Evolutionary conservation across 2,329 filamentous ascomycete genomes (phyloP), one percentile per base, ranked within the genome.

Genomic region (Raffaelea arxii): DNA sequence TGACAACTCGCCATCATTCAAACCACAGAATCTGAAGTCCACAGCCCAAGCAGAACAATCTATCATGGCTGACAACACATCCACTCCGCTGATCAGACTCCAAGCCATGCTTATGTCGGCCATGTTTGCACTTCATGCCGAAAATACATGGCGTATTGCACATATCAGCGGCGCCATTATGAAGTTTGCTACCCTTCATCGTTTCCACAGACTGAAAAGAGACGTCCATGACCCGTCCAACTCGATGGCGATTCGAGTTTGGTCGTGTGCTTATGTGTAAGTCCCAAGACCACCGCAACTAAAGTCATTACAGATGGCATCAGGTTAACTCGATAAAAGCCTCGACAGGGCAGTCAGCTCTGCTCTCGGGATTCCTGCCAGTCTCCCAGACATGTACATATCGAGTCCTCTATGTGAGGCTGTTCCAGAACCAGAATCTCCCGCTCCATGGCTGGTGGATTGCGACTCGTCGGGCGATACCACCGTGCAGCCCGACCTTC

Each of bases 61-160:
- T 22, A 45, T 50, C 38, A 43, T 50, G 41, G 25, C 48, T 2
- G 45, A 47, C 42, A 32, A 30, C 3, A 47, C 44, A 3, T 45
- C 42, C 12, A 47, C 48, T 7, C 48, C 44, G 3, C 48, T 50
- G 2, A 10, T 45, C 27, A 44, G 48, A 12, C 42, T 50, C 5
- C 48, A 50, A 14, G 48, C 48, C 25, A 50, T 50, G 48, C 32
- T 50, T 14, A 27, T 50, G 45, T 50, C 44, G 12, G 48, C 44
- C 41, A 50, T 50, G 42, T 50, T 45, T 43, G 45, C 48, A 6
- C 42, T 50, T 21, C 48, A 50, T 23, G 48, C 45, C 9, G 45
- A 50, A 22, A 50, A 47, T 37, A 50, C 48, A 5, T 47, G 45
- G 45, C 44, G 48, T 18, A 47, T 50, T 2, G 48, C 27, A 12